Evolutionary conservation across 768 basidiomycete genomes (phyloP).

Genomic region (Lentinula boryana): DNA sequence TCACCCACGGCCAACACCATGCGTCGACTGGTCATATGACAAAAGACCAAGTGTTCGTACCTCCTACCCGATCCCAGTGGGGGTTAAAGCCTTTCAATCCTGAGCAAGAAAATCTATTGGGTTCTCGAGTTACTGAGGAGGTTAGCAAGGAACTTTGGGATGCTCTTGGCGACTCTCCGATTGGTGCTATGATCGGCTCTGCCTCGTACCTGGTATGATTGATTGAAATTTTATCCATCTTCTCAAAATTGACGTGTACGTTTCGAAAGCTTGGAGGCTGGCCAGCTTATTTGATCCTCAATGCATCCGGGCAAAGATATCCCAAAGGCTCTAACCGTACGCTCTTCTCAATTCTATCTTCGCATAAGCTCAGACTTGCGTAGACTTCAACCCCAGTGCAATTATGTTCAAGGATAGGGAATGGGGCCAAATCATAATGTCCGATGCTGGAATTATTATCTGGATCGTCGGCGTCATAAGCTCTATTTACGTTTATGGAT

Average conservation of each 20-base stretch:
- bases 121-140: slow-evolving; percentile 58
- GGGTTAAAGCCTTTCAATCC: slow-evolving; percentile 63
- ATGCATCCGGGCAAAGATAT: slow-evolving; percentile 88
- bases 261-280: slow-evolving; percentile 67
- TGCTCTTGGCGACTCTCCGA: slow-evolving; percentile 87
- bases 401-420: slow-evolving; percentile 86
- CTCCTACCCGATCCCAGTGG: slow-evolving; percentile 73
- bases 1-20: slow-evolving; percentile 93
- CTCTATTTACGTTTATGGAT: slow-evolving; percentile 57
- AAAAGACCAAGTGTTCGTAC: slow-evolving; percentile 95
- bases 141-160: slow-evolving; percentile 75
- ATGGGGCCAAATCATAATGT: slow-evolving; percentile 66
- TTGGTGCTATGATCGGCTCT: slow-evolving; percentile 52
- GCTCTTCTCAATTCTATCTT: slow-evolving; percentile 20
- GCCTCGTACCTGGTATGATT: slow-evolving; percentile 55
- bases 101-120: slow-evolving; percentile 57
- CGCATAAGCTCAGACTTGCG: background rate
- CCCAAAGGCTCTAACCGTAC: slow-evolving; percentile 74
- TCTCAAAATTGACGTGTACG: background rate
- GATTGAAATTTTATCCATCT: background rate
- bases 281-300: slow-evolving; percentile 76
- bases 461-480: slow-evolving; percentile 58
- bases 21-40: slow-evolving; percentile 91
- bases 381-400: slow-evolving; percentile 73
- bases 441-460: slow-evolving; percentile 75